A percentile compares a stretch with the other conserved stretches of the same genome.
Conservation (phyloP, 208 protist genomes). For the Acanthamoeba royreba region DNA sequence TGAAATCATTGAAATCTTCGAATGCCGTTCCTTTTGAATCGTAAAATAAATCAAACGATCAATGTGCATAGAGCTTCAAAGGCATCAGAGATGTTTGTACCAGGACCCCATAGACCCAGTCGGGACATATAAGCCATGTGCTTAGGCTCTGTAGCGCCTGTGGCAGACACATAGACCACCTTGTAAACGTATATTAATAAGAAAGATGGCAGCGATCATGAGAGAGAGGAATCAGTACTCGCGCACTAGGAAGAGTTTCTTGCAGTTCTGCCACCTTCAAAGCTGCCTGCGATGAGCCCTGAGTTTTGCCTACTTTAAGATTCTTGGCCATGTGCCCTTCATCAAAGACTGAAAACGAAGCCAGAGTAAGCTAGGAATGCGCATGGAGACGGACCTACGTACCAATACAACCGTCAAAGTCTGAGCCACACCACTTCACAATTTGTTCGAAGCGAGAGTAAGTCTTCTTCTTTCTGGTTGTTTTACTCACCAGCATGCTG, state of each 20-base stretch:
- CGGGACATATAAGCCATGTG: slow-evolving; percentile 43
- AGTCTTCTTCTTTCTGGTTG: background rate
- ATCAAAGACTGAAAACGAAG: slow-evolving; percentile 9
- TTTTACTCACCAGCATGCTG: slow-evolving; percentile 23
- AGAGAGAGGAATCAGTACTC: background rate
- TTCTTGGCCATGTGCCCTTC: slow-evolving; percentile 53
- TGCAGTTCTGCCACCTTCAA: background rate
- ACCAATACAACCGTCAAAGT: background rate
- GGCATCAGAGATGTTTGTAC: too few species aligned
- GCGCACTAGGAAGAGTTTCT: background rate
- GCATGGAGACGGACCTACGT: too few species aligned
- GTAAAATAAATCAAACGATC: too few species aligned
- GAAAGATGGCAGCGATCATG: too few species aligned
- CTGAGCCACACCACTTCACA: background rate
- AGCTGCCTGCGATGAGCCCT: background rate
- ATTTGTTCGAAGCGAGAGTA: background rate
- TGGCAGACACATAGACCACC: background rate
- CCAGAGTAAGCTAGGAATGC: too few species aligned
- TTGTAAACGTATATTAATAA: too few species aligned
- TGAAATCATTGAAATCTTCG: background rate
- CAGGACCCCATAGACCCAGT: slow-evolving; percentile 46
- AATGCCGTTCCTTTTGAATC: too few species aligned
- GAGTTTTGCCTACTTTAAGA: background rate
- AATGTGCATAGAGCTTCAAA: too few species aligned
- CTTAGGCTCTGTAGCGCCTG: slow-evolving; percentile 22